Evolutionary conservation across 2,329 filamentous ascomycete genomes (phyloP), one percentile per base, ranked within the genome.

Genomic region (Diplodia seriata): DNA sequence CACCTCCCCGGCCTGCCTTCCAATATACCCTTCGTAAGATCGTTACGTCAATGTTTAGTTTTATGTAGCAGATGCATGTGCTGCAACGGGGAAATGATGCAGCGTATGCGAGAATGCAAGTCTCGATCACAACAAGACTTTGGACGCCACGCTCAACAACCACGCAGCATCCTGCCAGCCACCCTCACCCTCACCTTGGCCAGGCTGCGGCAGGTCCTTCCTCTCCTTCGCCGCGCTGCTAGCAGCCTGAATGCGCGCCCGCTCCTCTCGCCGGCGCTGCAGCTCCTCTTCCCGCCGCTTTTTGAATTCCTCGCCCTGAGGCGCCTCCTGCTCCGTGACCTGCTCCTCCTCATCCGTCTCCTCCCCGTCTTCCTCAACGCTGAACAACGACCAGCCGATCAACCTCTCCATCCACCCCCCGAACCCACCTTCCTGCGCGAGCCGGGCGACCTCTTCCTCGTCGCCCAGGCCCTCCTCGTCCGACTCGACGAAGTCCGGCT

Each of bases 81-180:
- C 31, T 33, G 31, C 29, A 53, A 64, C 36, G 40, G 23, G 7
- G 6, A 53, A 47, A 43, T 18, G 29, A 49, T 8, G 20, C 29
- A n/a, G 3, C 23, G 14, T 26, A 47, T 12, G 26, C 62, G 38
- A 55, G n/a, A 51, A 55, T 55, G 50, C 62, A 55, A 9, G 36
- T 55, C 50, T 47, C 20, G 20, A 57, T 57, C 43, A 73, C 43
- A 80, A 72, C 23, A 80, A 66, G 36, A 81, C 82, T 69, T 83
- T 84, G 0, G 78, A 78, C 11, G 86, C 84, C 51, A 86, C 82
- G 61, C 84, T 84, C 68, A 88, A 75, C 68, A 88, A 73, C 86
- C 86, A 88, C 36, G 83, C 81, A 38, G 84, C 85, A 77, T 88
- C 86, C 69, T 84, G 81, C 86, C 86, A 88, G 0, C 85, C 85